These are phyloP conservation scores for Plantago major DNA, from an alignment of 257 asterid species.

Conservation along the genomic window DNA sequence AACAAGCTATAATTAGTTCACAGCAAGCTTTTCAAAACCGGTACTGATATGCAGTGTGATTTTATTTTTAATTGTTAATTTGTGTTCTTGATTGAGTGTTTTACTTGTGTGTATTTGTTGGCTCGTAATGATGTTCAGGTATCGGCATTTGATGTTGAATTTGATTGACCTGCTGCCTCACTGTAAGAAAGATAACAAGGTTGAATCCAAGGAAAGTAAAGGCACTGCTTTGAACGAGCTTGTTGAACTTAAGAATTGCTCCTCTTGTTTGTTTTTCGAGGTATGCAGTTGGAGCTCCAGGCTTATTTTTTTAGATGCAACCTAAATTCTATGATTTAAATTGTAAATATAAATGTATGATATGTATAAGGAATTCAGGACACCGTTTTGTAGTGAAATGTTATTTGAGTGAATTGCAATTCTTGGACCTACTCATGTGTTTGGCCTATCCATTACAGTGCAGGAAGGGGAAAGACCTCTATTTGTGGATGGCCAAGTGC, in stretches of 20 bases:
- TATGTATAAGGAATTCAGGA: too few species aligned
- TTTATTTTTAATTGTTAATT: too few species aligned
- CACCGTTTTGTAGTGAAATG: too few species aligned
- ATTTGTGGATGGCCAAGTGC: conserved; percentile 94
- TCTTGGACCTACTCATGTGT: too few species aligned
- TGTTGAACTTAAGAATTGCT: conserved; percentile 84
- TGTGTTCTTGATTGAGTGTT: too few species aligned
- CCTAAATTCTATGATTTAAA: too few species aligned
- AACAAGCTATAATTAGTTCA: too few species aligned
- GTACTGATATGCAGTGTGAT: too few species aligned
- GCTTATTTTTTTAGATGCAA: background rate
- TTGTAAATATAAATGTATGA: too few species aligned
- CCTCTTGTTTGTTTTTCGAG: conserved; percentile 94
- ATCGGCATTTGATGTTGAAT: conserved; percentile 93
- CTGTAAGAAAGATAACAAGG: conserved; percentile 87
- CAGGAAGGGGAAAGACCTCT: conserved; percentile 92
- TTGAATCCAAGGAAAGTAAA: conserved; percentile 86
- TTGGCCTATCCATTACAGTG: conserved; percentile 47
- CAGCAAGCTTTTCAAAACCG: too few species aligned
- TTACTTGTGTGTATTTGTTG: background rate
- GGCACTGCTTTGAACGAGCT: conserved; percentile 90
- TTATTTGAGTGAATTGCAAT: too few species aligned
- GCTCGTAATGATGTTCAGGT: conserved; percentile 61
- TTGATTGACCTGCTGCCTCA: conserved; percentile 85
- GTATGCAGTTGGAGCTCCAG: too few species aligned